phyloP scores from a whole-genome alignment of 2,329 filamentous ascomycete species.

The Laburnicola sp. region DNA sequence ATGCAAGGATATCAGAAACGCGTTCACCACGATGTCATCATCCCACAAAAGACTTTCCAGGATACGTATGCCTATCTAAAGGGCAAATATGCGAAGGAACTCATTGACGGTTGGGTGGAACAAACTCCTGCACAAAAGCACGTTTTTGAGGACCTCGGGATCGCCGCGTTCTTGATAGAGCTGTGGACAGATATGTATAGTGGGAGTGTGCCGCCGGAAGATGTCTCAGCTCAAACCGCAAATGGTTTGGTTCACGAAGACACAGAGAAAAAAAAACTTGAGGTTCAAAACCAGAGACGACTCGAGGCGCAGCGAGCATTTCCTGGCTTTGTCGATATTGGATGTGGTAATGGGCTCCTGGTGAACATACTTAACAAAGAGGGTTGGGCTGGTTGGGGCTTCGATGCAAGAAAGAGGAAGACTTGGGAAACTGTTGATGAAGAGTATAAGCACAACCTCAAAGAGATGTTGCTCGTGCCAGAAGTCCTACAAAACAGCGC shows the following conservation, averaged over 20 bases:
- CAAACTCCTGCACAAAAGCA: constrained; percentile 86
- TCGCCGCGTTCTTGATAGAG: constrained; percentile 90
- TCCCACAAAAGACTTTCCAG: constrained; percentile 77
- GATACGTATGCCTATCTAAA: constrained; percentile 82
- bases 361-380: constrained; percentile 80
- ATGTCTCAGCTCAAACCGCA: constrained; percentile 2
- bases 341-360: constrained; percentile 90
- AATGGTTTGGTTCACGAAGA: constrained; percentile 9
- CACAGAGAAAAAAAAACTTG: neutral
- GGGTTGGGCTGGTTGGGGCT: constrained; percentile 84
- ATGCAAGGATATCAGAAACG: constrained; percentile 74
- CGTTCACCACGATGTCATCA: constrained; percentile 78
- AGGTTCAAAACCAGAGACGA: neutral
- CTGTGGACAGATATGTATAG: constrained; percentile 85
- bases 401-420: constrained; percentile 83
- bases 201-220: neutral
- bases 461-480: constrained; percentile 65
- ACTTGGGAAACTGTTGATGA: constrained; percentile 76
- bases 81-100: constrained; percentile 68
- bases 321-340: constrained; percentile 92
- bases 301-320: constrained; percentile 53
- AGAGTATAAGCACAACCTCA: constrained; percentile 54
- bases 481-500: constrained; percentile 38
- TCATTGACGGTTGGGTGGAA: constrained; percentile 82
- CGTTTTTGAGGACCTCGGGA: constrained; percentile 90